phyloP scores from a whole-genome alignment of 2,329 filamentous ascomycete genomes.

The Lachnellula hyalina region DNA sequence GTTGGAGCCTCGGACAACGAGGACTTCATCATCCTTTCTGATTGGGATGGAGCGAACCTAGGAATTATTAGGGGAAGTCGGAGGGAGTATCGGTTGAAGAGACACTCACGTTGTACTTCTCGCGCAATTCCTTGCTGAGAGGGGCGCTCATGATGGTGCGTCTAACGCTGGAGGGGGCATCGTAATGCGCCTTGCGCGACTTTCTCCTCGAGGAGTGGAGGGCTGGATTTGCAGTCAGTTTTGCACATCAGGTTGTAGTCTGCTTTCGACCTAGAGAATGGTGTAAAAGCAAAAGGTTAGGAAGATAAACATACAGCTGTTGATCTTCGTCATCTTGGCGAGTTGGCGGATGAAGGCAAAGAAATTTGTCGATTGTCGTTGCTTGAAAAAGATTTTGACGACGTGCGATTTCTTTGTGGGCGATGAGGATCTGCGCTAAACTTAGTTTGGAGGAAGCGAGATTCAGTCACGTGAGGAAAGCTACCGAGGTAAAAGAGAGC shows the following conservation, averaged over 20 bases:
- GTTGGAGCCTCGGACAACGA: conserved; percentile 85
- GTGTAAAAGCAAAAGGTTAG: conserved; percentile 2
- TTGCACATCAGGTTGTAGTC: neutral
- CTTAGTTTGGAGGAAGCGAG: neutral
- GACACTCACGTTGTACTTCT: conserved; percentile 93
- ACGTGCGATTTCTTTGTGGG: neutral
- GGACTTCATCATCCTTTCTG: conserved; percentile 96
- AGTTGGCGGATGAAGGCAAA: conserved; percentile 25
- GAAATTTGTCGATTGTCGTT: conserved; percentile 18
- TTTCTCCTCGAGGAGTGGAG: conserved; percentile 87
- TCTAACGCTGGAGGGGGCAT: conserved; percentile 87
- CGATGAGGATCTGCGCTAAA: neutral
- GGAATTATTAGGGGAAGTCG: conserved; percentile 6
- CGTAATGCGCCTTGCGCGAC: conserved; percentile 98
- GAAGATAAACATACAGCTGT: conserved; percentile 43
- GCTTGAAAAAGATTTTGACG: conserved; percentile 4
- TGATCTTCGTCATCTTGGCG: conserved; percentile 67
- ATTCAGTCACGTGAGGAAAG: no score
- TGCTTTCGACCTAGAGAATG: neutral
- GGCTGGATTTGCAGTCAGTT: conserved; percentile 36
- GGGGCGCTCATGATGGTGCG: conserved; percentile 96
- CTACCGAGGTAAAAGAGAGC: no score
- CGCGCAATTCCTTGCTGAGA: conserved; percentile 92
- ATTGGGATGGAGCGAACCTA: conserved; percentile 93
- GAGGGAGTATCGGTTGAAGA: neutral